Conservation (phyloP, 2,329 filamentous ascomycete species). For the Penicillium sp. region DNA sequence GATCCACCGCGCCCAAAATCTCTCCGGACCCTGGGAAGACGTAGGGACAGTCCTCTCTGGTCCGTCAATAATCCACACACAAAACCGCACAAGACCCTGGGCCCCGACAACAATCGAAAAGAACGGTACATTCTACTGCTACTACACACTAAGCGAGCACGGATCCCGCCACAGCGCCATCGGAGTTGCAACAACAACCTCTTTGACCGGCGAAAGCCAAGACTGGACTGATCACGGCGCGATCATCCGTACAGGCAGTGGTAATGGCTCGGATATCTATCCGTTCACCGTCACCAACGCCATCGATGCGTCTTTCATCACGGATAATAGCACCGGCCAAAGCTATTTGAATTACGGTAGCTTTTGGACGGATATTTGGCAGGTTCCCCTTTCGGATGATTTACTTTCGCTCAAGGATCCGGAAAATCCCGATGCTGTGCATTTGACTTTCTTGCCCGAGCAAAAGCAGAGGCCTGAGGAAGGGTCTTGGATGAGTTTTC, state of each 20-base stretch:
- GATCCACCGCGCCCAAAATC: conserved; percentile 24
- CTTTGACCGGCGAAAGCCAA: conserved; percentile 15
- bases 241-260: conserved; percentile 32
- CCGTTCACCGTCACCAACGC: conserved; percentile 40
- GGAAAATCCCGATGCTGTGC: conserved; percentile 23
- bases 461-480: conserved; percentile 29
- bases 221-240: conserved; percentile 40
- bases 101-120: conserved; percentile 34
- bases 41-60: conserved; percentile 33
- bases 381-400: conserved; percentile 34
- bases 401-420: conserved; percentile 29
- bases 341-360: conserved; percentile 38
- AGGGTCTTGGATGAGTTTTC: conserved; percentile 39
- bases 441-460: conserved; percentile 28
- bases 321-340: conserved; percentile 23
- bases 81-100: conserved; percentile 35
- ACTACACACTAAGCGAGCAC: conserved; percentile 32
- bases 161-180: conserved; percentile 38
- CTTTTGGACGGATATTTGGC: conserved; percentile 39
- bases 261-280: conserved; percentile 23
- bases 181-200: conserved; percentile 34
- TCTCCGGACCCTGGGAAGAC: conserved; percentile 35
- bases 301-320: conserved; percentile 37
- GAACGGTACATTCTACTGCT: conserved; percentile 38
- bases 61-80: conserved; percentile 31